Evolutionary conservation across 2,329 filamentous ascomycete species (phyloP), one percentile per base, ranked within the genome.

Genomic region (Ceratocystis cacaofunesta): DNA sequence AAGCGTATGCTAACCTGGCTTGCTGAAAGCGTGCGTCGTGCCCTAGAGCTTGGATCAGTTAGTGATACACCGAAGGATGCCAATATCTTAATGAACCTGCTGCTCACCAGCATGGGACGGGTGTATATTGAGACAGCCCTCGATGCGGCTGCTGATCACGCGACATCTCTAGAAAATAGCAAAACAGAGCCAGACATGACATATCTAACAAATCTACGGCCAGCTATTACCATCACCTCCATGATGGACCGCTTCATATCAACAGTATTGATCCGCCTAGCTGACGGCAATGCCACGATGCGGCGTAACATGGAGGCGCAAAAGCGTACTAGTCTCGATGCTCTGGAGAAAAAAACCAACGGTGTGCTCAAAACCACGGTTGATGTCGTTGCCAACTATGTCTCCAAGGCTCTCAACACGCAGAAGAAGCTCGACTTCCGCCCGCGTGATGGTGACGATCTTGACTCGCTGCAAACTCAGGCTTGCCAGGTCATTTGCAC

Each of bases 1-100:
- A 97, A 97, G 76, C 84, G 94, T 66, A 99, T 99, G 92, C 82
- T 99, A 68, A 95, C 90, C 73, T 99, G 94, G 94, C 79, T 99
- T 50, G 94, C 94, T 1, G 94, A 99, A 78, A 91, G 90, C 68
- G 92, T 99, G 28, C 89, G 94, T 48, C 82, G 94, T 69, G 90
- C 91, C 0, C 80, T 99, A 8, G 94, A 99, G 74, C 80, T 99
- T n/a, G 91, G 89, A 28, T 87, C 89, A 28, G 86, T 86, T 63
- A 87, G 82, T 66, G 94, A 99, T 70, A 96, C 91, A 3, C 90
- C 94, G 17, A 97, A 95, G 74, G 94, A 99, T 74, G 90, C 97
- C 65, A 88, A 87, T 58, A 85, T 90, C 68, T 81, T 97, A 28
- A 81, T 96, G 43, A 88, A 87, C 72, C 82, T 97, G 28, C 81